Evolutionary conservation across 495 filamentous ascomycete species (phyloP).

Genomic region (Coniosporium apollinis): DNA sequence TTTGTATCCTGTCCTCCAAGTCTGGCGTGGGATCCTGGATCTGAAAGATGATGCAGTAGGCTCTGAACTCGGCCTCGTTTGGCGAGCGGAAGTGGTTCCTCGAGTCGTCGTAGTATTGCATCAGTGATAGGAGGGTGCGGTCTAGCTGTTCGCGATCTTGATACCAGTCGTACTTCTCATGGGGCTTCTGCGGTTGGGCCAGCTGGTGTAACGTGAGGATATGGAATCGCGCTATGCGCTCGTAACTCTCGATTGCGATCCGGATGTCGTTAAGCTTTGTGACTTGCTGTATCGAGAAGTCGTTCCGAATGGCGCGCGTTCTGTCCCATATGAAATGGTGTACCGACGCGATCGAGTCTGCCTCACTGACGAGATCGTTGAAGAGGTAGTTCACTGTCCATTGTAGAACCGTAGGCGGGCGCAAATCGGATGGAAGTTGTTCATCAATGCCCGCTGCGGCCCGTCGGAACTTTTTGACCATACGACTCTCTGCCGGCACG

Average conservation of each 20-base stretch:
- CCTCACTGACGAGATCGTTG: constrained; percentile 47
- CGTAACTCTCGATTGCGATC: constrained; percentile 61
- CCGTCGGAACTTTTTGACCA: constrained; percentile 77
- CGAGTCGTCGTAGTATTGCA: constrained; percentile 76
- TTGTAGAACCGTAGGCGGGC: constrained; percentile 52
- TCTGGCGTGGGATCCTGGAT: constrained; percentile 52
- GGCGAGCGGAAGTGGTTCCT: constrained; percentile 32
- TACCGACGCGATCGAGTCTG: constrained; percentile 44
- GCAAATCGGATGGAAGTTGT: constrained; percentile 81
- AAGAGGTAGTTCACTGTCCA: constrained; percentile 73
- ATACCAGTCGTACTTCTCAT: constrained; percentile 64
- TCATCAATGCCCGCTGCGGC: constrained; percentile 87
- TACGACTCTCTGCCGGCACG: constrained; percentile 35
- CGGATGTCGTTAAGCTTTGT: constrained; percentile 49
- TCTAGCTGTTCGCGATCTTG: constrained; percentile 90
- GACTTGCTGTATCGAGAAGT: constrained; percentile 80
- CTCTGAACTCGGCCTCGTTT: constrained; percentile 81
- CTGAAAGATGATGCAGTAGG: constrained; percentile 77
- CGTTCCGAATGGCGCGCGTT: constrained; percentile 78
- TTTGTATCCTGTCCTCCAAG: constrained; percentile 56
- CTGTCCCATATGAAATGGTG: constrained; percentile 92
- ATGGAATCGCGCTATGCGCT: constrained; percentile 82
- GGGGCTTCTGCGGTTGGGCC: constrained; percentile 37
- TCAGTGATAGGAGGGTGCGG: constrained; percentile 70
- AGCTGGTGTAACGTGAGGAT: constrained; percentile 76